A percentile compares a stretch with the other conserved stretches of the same genome.
phyloP scores from a whole-genome alignment of 2,329 filamentous ascomycete genomes.

The Hypoxylon sp. region DNA sequence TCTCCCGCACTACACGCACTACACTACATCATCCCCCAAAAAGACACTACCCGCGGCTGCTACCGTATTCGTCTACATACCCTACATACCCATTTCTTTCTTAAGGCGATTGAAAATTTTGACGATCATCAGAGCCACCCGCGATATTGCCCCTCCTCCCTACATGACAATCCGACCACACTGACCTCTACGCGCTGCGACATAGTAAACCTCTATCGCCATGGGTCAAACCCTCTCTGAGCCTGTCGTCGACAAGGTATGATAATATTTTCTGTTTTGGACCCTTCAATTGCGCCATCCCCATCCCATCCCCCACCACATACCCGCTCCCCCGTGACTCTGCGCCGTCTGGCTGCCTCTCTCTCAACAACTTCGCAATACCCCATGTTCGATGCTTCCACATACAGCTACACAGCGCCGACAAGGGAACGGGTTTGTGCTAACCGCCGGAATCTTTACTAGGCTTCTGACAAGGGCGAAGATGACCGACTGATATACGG shows the following conservation, averaged over 20 bases:
- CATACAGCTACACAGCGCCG: constrained; percentile 5
- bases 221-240: constrained; percentile 99
- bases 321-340: constrained; percentile 31
- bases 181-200: constrained; percentile 47
- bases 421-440: constrained; percentile 25
- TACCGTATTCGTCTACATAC: constrained; percentile 40
- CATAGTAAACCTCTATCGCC: constrained; percentile 56
- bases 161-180: constrained; percentile 48
- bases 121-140: constrained; percentile 45
- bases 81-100: constrained; percentile 30
- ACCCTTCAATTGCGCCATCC: constrained; percentile 46
- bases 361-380: constrained; percentile 36
- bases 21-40: constrained; percentile 31
- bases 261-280: constrained; percentile 52
- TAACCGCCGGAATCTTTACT: constrained; percentile 48
- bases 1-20: constrained; percentile 27
- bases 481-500: constrained; percentile 95
- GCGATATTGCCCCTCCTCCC: constrained; percentile 47
- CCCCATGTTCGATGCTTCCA: constrained; percentile 2
- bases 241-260: constrained; percentile 98
- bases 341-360: constrained; percentile 47
- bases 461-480: constrained; percentile 91
- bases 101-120: constrained; percentile 47
- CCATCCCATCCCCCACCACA: constrained; percentile 18
- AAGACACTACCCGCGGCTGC: constrained; percentile 31